Base-by-base conservation (phyloP, 495 filamentous ascomycete genomes). In the Penicillium psychrofluorescens region DNA sequence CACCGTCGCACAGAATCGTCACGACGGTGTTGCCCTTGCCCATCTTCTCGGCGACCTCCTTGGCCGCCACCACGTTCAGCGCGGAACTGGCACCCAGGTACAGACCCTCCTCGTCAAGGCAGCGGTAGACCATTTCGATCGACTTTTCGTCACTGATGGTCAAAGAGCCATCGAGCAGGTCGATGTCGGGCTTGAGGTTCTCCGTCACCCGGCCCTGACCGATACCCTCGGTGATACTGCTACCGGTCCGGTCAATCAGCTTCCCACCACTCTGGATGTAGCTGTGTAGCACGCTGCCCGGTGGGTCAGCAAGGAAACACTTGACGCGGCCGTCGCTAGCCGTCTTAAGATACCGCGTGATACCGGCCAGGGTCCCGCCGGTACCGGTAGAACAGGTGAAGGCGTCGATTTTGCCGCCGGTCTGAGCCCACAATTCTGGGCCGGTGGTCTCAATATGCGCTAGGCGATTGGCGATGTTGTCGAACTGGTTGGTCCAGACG, bases 401-500 rank as follows among this genome's bases (percentile, higher is more conserved):
- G 1, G 88, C 92, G 65, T 97, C 89, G 35, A 98, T 60, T 44
- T 83, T 84, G 14, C 94, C 91, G 1, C 62, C 67, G 1, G 91
- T 95, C 73, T 98, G 92, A n/a, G 80, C 62, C 92, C 92, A 98
- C 59, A 98, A 90, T 63, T 98, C 92, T 1, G 92, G 92, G 0
- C 92, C 92, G 1, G 92, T 98, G 0, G 91, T 97, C 70, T 95
- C 92, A 54, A 98, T 82, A 58, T 98, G 92, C 22, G 91, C 91
- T 60, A 85, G 81, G 28, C 94, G 79, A 64, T 98, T 98, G 41
- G 94, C 92, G 29, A 72, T 78, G 70, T 98, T 98, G 59, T 98
- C 92, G 70, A 98, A 98, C 63, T 98, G 92, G 68, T 98, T 92
- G 27, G 92, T 98, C 92, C 92, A 98, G 2, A 96, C 90, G 7